Conservation (phyloP, 345 rosid genomes). For the Citrus cavaleriei region DNA sequence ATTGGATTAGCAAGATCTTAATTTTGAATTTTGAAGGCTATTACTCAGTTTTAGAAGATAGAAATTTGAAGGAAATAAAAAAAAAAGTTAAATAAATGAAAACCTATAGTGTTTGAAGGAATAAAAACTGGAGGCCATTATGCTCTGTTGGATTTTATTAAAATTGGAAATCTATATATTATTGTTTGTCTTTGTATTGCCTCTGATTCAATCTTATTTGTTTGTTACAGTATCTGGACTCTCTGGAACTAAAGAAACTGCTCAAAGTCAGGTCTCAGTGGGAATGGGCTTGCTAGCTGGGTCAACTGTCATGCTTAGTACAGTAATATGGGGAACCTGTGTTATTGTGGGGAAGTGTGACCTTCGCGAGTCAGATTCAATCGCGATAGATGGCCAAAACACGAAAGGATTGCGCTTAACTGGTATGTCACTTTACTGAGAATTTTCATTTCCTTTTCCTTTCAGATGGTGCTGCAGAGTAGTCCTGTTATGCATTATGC, state of each 20-base stretch:
- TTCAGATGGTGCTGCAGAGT: not conserved
- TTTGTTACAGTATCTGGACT: slow-evolving; percentile 71
- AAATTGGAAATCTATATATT: not conserved
- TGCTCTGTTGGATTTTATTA: not conserved
- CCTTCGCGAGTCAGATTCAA: slow-evolving; percentile 25
- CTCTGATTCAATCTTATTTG: not conserved
- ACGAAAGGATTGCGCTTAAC: slow-evolving; percentile 48
- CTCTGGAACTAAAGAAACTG: slow-evolving; percentile 60
- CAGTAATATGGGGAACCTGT: slow-evolving; percentile 85
- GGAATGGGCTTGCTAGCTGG: slow-evolving; percentile 95
- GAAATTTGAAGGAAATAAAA: not conserved
- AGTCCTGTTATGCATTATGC: not conserved
- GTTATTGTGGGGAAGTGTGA: slow-evolving; percentile 74
- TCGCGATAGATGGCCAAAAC: slow-evolving; percentile 51
- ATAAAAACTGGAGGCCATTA: not conserved
- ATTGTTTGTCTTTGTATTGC: not conserved
- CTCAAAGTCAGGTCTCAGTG: slow-evolving; percentile 84
- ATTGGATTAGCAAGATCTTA: not conserved
- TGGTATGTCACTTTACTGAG: slow-evolving; percentile 29
- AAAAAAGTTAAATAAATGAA: not conserved
- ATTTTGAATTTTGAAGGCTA: not conserved
- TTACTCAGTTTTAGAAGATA: not conserved
- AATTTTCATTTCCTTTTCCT: not conserved
- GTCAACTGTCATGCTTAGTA: slow-evolving; percentile 83
- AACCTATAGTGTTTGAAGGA: not conserved